Evolutionary conservation across 305 asterid genomes (phyloP).

Genomic region (Lippia alba): DNA sequence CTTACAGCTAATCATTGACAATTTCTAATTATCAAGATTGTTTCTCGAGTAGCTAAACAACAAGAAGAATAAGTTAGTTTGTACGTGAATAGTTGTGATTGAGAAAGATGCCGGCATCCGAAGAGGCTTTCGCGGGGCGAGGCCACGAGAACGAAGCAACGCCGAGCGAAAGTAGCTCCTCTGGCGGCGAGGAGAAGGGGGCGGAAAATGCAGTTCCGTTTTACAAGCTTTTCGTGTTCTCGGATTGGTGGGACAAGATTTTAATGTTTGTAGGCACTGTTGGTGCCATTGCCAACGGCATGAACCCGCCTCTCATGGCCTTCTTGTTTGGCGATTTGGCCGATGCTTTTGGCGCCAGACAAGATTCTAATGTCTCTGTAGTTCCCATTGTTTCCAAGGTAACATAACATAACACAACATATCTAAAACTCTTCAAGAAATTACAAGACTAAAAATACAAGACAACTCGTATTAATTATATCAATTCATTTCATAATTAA

Average conservation of each 20-base stretch:
- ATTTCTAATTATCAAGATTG: no score
- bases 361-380: constrained; percentile 29
- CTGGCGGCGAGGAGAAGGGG: constrained; percentile 28
- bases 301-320: constrained; percentile 77
- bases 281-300: constrained; percentile 76
- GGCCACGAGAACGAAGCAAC: constrained; percentile 27
- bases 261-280: constrained; percentile 72
- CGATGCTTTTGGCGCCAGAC: constrained; percentile 64
- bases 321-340: constrained; percentile 75
- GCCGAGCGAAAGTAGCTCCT: constrained; percentile 12
- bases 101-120: constrained; percentile 35
- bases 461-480: not conserved
- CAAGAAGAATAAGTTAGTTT: not conserved
- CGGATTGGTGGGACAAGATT: constrained; percentile 61
- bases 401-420: not conserved
- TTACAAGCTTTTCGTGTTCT: constrained; percentile 70
- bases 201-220: constrained; percentile 58
- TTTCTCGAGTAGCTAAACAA: no score
- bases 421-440: no score
- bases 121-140: constrained; percentile 38
- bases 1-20: not conserved
- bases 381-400: constrained; percentile 64
- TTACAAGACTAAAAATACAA: no score
- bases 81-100: not conserved
- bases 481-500: not conserved